phyloP scores from a whole-genome alignment of 306 rosid species.

The Bauhinia variegata region DNA sequence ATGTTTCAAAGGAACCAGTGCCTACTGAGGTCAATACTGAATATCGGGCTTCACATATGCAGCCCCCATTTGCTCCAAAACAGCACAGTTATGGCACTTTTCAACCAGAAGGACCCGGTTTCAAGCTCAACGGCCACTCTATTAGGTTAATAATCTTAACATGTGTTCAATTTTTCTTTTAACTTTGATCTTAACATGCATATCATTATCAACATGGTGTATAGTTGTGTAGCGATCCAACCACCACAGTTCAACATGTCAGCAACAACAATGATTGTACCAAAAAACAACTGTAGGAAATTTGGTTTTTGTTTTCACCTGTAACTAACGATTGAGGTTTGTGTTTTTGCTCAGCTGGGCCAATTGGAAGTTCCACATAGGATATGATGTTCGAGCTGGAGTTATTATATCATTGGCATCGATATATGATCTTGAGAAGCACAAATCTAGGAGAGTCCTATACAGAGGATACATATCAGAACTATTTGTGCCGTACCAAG shows the following conservation, averaged over 20 bases:
- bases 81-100: background rate
- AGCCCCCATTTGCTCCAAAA: slow-evolving; percentile 36
- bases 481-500: slow-evolving; percentile 47
- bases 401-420: slow-evolving; percentile 41
- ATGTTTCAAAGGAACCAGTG: slow-evolving; percentile 1
- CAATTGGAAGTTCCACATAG: slow-evolving; percentile 48
- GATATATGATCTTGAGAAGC: slow-evolving; percentile 34
- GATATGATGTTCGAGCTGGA: slow-evolving; percentile 38
- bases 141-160: slow-evolving; percentile 20
- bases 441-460: slow-evolving; percentile 35
- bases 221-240: too few species aligned
- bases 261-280: too few species aligned
- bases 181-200: too few species aligned
- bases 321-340: background rate
- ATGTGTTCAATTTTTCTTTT: too few species aligned
- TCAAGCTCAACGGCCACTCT: slow-evolving; percentile 29
- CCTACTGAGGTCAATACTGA: slow-evolving; percentile 40
- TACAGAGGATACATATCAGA: slow-evolving; percentile 47
- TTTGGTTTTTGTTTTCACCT: too few species aligned
- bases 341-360: slow-evolving; percentile 37
- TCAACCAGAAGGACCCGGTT: slow-evolving; percentile 43
- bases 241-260: too few species aligned
- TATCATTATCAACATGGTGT: too few species aligned
- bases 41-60: slow-evolving; percentile 29
- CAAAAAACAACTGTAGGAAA: too few species aligned